Conservation (phyloP, 345 rosid genomes). For the Lenwebbia sp. region DNA sequence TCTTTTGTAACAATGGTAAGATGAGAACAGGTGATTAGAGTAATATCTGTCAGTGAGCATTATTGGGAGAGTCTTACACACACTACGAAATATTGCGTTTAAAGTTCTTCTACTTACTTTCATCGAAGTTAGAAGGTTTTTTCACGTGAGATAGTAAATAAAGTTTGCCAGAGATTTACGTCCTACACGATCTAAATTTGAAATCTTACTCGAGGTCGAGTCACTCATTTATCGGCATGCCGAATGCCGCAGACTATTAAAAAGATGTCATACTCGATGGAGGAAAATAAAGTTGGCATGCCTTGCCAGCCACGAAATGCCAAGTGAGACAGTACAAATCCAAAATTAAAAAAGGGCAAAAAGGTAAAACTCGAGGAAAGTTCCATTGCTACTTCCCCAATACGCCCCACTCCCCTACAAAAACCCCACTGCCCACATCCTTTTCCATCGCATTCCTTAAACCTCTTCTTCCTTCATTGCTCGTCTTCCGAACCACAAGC, state of each 20-base stretch:
- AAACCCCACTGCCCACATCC: background rate
- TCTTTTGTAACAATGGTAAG: no score
- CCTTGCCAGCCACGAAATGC: background rate
- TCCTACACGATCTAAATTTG: no score
- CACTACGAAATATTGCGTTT: no score
- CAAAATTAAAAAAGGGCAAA: background rate
- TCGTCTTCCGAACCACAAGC: background rate
- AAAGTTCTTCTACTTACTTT: no score
- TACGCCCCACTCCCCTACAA: background rate
- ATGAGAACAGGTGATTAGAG: no score
- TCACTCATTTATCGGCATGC: rapidly evolving
- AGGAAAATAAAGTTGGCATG: background rate
- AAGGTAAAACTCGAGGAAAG: background rate
- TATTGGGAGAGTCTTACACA: no score
- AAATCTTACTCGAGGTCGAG: no score
- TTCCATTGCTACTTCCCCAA: background rate
- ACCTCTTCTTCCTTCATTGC: background rate
- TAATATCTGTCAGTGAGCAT: no score
- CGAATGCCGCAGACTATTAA: background rate
- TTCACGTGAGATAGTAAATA: no score
- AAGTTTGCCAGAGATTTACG: no score
- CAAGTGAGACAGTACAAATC: background rate
- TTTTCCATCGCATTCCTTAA: background rate
- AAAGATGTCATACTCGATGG: background rate
- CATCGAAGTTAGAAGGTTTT: no score